Evolutionary conservation across 345 rosid genomes (phyloP).

Genomic region (Gossypium australe): DNA sequence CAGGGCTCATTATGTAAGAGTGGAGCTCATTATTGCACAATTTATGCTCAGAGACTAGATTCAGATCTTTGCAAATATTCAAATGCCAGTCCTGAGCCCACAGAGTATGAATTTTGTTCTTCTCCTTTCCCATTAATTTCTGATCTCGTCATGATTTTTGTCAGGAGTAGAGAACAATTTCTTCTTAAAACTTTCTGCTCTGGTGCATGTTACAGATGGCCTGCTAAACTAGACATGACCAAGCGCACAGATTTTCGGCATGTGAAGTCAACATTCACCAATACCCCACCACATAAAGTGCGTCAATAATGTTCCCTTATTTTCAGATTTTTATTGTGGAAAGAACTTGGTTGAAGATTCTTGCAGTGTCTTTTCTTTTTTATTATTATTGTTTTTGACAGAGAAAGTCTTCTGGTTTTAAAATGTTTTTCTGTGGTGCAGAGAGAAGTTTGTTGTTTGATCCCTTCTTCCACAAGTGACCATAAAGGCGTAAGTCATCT

Average conservation of each 20-base stretch:
- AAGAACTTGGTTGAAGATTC: neutral
- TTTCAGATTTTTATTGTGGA: neutral
- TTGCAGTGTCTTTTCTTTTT: neutral
- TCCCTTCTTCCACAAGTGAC: slow-evolving; percentile 61
- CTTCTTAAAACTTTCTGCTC: slow-evolving; percentile 7
- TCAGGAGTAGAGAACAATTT: neutral
- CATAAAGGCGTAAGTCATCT: slow-evolving; percentile 75
- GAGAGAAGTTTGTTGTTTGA: slow-evolving; percentile 89
- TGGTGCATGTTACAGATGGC: slow-evolving; percentile 73
- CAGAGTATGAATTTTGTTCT: slow-evolving; percentile 51
- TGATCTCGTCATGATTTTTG: slow-evolving; percentile 13
- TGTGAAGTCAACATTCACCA: slow-evolving; percentile 65
- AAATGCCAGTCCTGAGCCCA: slow-evolving; percentile 66
- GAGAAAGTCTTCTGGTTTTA: neutral
- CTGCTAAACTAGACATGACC: slow-evolving; percentile 80
- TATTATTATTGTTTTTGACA: neutral
- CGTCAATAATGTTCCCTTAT: slow-evolving; percentile 18
- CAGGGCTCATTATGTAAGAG: slow-evolving; percentile 83
- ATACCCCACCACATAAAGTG: slow-evolving; percentile 77
- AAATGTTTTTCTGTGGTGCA: slow-evolving; percentile 34
- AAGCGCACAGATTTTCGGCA: slow-evolving; percentile 88
- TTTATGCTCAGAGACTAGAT: slow-evolving; percentile 66
- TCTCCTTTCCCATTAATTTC: slow-evolving; percentile 4
- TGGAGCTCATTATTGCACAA: slow-evolving; percentile 82
- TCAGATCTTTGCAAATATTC: slow-evolving; percentile 75